These are phyloP conservation scores for Eucalyptus cladocalyx DNA, from an alignment of 345 rosid genomes.

Conservation along the genomic window DNA sequence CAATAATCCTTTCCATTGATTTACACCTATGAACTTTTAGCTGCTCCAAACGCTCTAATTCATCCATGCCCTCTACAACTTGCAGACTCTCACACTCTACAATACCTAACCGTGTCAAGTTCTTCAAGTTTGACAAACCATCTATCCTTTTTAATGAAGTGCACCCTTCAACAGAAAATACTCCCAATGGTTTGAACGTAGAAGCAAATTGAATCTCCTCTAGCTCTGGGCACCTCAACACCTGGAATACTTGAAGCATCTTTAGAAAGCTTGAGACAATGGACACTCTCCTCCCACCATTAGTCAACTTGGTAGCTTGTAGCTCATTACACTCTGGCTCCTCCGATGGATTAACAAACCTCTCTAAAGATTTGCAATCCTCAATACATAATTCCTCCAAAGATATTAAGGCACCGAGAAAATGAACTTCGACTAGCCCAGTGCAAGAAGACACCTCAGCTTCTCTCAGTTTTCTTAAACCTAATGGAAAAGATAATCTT, in stretches of 20 bases:
- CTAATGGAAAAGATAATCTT: neutral
- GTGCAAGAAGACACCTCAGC: neutral
- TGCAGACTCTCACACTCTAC: neutral
- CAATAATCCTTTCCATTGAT: neutral
- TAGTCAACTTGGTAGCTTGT: neutral
- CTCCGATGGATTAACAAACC: neutral
- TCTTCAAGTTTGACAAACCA: neutral
- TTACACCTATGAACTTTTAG: neutral
- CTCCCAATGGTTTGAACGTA: neutral
- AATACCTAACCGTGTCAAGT: neutral
- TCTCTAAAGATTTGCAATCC: neutral
- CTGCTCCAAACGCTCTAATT: neutral
- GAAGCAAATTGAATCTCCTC: neutral
- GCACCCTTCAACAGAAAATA: neutral
- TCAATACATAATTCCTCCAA: neutral
- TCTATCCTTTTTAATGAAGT: neutral
- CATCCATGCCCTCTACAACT: neutral
- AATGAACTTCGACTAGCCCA: neutral
- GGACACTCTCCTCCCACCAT: neutral
- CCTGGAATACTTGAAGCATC: neutral
- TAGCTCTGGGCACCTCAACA: neutral
- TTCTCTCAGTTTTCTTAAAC: neutral
- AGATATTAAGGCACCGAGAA: neutral
- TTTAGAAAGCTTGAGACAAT: neutral
- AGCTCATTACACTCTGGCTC: neutral